Percentiles rank a stretch among this genome's conserved stretches.
Evolutionary conservation across 1,284 basidiomycete species (phyloP).

Genomic region (Trametes pubescens): DNA sequence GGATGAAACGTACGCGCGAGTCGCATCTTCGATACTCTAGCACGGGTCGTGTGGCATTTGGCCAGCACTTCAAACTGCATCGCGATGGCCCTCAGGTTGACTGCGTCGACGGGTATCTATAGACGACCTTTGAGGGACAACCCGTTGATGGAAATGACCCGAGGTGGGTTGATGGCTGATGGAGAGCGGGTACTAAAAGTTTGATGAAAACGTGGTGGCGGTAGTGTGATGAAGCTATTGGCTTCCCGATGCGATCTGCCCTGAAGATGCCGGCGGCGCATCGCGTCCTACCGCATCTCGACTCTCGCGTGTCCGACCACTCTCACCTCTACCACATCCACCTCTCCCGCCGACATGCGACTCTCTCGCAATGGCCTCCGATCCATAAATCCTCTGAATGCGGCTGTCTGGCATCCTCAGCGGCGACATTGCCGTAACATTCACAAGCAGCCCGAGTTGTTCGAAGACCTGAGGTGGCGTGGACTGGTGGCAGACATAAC

Average conservation of each 20-base stretch:
- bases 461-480: constrained; percentile 41
- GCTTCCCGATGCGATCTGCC: constrained; percentile 37
- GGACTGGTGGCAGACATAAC: constrained; percentile 46
- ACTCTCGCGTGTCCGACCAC: constrained; percentile 6
- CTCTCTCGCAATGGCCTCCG: constrained; percentile 22
- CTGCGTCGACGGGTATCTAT: background rate
- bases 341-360: constrained; percentile 24
- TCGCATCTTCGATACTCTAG: constrained; percentile 80
- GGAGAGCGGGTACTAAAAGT: background rate
- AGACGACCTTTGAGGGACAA: background rate
- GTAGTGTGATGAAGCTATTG: constrained; percentile 29
- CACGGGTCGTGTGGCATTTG: constrained; percentile 77
- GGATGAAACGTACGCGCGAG: constrained; percentile 62
- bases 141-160: background rate
- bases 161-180: background rate
- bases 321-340: background rate
- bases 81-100: constrained; percentile 22
- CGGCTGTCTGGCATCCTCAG: constrained; percentile 13
- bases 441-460: constrained; percentile 34
- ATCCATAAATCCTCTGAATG: background rate
- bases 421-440: constrained; percentile 30
- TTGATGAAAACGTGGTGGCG: constrained; percentile 20
- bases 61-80: constrained; percentile 86
- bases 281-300: no score
- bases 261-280: constrained; percentile 11